Evolutionary conservation across 148 eudicot species (phyloP).

Genomic region (Chenopodium berlandieri): DNA sequence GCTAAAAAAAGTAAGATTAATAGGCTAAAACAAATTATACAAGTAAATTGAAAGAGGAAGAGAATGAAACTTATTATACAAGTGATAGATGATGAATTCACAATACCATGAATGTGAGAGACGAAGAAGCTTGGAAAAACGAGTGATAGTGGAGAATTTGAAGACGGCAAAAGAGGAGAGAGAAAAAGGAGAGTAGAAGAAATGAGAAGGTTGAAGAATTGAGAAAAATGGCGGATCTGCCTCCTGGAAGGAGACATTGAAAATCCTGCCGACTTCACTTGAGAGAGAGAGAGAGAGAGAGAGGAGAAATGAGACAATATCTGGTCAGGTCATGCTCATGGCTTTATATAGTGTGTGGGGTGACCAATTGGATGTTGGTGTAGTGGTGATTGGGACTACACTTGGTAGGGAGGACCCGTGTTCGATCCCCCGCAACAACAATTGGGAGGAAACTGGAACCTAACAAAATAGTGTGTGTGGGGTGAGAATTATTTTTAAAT

Average conservation of each 20-base stretch:
- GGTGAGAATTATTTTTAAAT: neutral
- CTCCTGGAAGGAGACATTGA: constrained; percentile 4
- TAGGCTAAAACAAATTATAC: neutral
- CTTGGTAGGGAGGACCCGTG: too few species aligned
- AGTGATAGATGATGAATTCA: too few species aligned
- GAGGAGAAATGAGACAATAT: neutral
- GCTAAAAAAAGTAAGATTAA: too few species aligned
- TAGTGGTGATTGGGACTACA: too few species aligned
- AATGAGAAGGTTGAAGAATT: neutral
- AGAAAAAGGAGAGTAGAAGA: neutral
- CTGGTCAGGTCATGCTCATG: too few species aligned
- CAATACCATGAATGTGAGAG: too few species aligned
- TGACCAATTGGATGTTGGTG: neutral
- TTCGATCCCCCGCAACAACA: too few species aligned
- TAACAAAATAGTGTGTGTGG: neutral
- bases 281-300: neutral
- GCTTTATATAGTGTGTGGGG: neutral
- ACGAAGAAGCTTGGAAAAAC: too few species aligned
- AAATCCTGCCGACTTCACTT: too few species aligned
- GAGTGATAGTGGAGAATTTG: too few species aligned
- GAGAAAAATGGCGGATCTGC: constrained; percentile 21
- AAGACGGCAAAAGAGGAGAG: neutral
- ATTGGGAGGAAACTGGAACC: too few species aligned
- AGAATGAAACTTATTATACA: too few species aligned
- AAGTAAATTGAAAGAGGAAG: neutral